Evolutionary conservation across 768 basidiomycete species (phyloP), one percentile per base, ranked within the genome.

Genomic region (Mrakia hoshinonis): DNA sequence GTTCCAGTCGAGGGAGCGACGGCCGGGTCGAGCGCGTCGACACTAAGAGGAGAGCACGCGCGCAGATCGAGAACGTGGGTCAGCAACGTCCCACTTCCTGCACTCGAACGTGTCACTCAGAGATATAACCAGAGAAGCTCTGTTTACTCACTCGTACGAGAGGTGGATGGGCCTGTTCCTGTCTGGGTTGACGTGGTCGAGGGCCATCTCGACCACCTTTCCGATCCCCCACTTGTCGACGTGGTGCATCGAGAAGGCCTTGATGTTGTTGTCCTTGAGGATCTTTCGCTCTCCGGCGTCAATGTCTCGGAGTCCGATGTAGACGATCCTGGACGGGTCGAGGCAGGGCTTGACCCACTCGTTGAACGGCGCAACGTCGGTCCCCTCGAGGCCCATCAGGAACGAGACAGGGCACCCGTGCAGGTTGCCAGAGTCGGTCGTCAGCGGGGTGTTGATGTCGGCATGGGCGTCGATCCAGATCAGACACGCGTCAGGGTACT

Each of bases 331-430:
- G 38, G 52, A 34, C 15, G 72, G 55, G 36, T 68, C 66, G 24
- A 73, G 67, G 67, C 72, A 73, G 10, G 64, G 48, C 73, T 47
- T 60, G 73, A 79, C 70, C 78, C 78, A 79, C 70, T 78, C 75
- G 67, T 39, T 52, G 61, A 72, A 72, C 51, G 82, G 82, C 39
- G 78, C 78, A 38, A 81, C 79, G 55, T 80, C 77, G 15, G 80
- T 80, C 6, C 82, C 82, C 22, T 77, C 74, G 20, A 88, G 78
- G 80, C 85, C 79, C 80, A 91, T 79, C 51, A 99, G 85, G 85
- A 98, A 98, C 6, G 96, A 91, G 54, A 98, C 85, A 26, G 96
- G 96, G 89, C 96, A 97, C 73, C 96, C 96, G 81, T 99, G 96
- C 58, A 99, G 88, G 80, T 98, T 97, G 38, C 95, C 95, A 85